A percentile compares a stretch with the other conserved stretches of the same genome.
These are phyloP conservation scores for Asterochloris erici DNA, from an alignment of 139 green algal genomes.

Conservation along the genomic window DNA sequence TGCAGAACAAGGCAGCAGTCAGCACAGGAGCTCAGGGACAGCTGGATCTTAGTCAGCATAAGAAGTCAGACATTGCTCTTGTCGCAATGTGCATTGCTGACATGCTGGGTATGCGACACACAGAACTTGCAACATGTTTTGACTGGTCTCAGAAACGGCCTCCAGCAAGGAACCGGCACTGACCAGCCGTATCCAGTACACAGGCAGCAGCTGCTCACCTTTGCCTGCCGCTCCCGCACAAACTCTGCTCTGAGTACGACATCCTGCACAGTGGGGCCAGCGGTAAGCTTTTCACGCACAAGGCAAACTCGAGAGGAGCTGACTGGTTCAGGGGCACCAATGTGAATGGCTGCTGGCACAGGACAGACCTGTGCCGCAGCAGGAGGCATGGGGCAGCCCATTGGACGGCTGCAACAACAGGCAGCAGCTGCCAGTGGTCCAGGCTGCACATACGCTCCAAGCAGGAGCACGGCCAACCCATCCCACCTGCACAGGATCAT, in stretches of 20 bases:
- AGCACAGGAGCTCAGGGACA: not conserved
- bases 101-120: not conserved
- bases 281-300: too few relatives aligned
- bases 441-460: too few relatives aligned
- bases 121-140: not conserved
- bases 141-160: not conserved
- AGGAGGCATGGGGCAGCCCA: too few relatives aligned
- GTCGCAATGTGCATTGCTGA: not conserved
- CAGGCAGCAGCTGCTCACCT: not conserved
- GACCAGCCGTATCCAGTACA: too few relatives aligned
- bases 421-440: too few relatives aligned
- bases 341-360: too few relatives aligned
- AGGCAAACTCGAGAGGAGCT: too few relatives aligned
- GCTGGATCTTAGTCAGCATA: too few relatives aligned
- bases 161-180: not conserved
- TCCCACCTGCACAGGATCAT: not conserved
- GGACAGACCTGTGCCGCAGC: too few relatives aligned
- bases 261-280: not conserved
- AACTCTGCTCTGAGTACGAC: constrained; percentile 7
- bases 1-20: not conserved
- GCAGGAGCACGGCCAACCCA: too few relatives aligned
- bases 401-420: too few relatives aligned
- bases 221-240: constrained; percentile 7
- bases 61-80: not conserved
- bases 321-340: too few relatives aligned